These are phyloP conservation scores for Epichloe amarillans DNA, from an alignment of 2,329 filamentous ascomycete species.

Conservation along the genomic window DNA sequence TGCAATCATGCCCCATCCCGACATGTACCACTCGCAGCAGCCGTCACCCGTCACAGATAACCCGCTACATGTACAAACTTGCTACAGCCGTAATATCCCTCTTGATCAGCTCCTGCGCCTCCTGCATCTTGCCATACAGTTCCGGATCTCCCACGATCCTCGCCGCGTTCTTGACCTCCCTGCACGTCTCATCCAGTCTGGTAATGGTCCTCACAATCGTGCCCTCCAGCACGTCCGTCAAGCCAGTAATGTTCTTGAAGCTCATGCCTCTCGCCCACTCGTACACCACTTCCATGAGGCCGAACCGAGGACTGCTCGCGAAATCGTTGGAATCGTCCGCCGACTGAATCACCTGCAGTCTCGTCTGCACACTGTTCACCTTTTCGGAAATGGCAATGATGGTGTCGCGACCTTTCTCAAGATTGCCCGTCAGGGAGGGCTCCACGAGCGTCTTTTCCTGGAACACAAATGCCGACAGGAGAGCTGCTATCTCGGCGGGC, in stretches of 20 bases:
- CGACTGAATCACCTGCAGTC: constrained; percentile 83
- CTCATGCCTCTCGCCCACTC: constrained; percentile 98
- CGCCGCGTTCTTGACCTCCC: constrained; percentile 94
- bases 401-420: constrained; percentile 70
- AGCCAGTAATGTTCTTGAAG: constrained; percentile 91
- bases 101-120: constrained; percentile 95
- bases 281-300: constrained; percentile 93
- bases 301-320: constrained; percentile 73
- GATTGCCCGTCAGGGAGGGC: constrained; percentile 66
- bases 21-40: not conserved
- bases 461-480: constrained; percentile 92
- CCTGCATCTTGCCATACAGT: constrained; percentile 92
- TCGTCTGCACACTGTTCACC: constrained; percentile 78
- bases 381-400: constrained; percentile 87
- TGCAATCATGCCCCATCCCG: not conserved
- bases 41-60: too few relatives aligned
- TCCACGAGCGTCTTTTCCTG: constrained; percentile 84
- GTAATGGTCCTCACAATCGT: constrained; percentile 95
- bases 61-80: constrained; percentile 64
- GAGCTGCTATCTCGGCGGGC: constrained; percentile 87
- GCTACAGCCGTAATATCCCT: constrained; percentile 86
- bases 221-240: constrained; percentile 93
- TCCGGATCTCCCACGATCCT: constrained; percentile 89
- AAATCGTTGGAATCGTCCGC: constrained; percentile 90
- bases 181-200: constrained; percentile 84